phyloP scores from a whole-genome alignment of 2,329 filamentous ascomycete species.

The Venturia effusa region DNA sequence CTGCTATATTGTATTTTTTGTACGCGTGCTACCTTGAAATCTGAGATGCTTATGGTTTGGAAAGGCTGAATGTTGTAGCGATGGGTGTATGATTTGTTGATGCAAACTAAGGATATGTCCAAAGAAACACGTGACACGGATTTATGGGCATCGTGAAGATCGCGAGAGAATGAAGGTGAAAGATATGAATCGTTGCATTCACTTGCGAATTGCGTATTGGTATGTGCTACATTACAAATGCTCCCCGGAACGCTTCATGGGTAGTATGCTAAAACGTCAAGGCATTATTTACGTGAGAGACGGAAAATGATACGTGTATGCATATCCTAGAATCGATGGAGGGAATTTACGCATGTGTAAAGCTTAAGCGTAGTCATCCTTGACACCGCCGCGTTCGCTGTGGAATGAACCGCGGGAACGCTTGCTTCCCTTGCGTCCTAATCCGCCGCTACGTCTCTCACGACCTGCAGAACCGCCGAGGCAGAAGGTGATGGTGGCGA shows the following conservation, averaged over 20 bases:
- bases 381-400: conserved; percentile 29
- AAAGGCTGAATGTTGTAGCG: no score
- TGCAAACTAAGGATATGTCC: no score
- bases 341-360: not conserved
- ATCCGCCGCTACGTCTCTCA: conserved; percentile 21
- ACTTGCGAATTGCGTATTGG: not conserved
- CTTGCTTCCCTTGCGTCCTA: conserved; percentile 21
- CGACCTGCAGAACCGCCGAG: conserved; percentile 44
- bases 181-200: not conserved
- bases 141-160: no score
- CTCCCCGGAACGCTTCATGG: not conserved
- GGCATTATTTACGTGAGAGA: not conserved
- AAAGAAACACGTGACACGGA: no score
- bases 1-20: no score
- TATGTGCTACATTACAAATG: not conserved
- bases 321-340: no score
- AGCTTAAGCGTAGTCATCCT: conserved; percentile 7
- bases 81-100: no score
- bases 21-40: no score
- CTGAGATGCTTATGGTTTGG: no score
- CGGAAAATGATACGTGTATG: no score
- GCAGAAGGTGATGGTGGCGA: conserved; percentile 59
- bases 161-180: no score
- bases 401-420: conserved; percentile 21
- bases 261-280: not conserved